Conservation (phyloP, 2,329 filamentous ascomycete genomes). For the Fusarium metavorans region DNA sequence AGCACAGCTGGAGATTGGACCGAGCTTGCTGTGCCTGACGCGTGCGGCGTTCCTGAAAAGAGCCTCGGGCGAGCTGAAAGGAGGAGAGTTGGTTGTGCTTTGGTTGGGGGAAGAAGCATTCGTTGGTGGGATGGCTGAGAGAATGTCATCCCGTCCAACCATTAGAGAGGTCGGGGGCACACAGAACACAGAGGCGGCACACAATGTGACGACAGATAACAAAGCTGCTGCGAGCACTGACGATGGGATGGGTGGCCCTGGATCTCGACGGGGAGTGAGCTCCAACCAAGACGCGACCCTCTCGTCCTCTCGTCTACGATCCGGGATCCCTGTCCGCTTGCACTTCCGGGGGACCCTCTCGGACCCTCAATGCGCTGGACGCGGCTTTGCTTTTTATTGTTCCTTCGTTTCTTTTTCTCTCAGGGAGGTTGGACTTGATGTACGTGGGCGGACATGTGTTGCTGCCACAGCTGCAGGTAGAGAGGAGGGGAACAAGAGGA, state of each 20-base stretch:
- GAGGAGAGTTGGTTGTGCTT: neutral
- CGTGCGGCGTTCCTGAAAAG: constrained; percentile 3
- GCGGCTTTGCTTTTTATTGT: constrained; percentile 12
- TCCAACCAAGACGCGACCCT: neutral
- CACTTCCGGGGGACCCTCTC: constrained; percentile 1
- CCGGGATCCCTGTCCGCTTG: constrained; percentile 11
- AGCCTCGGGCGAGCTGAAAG: constrained; percentile 22
- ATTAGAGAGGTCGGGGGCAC: constrained; percentile 1
- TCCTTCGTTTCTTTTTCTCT: constrained; percentile 17
- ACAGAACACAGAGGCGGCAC: neutral
- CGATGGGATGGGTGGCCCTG: constrained; percentile 2
- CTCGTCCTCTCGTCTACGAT: neutral
- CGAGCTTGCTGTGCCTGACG: constrained; percentile 9
- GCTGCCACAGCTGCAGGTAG: neutral
- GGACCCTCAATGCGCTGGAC: constrained; percentile 7
- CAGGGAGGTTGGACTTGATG: constrained; percentile 14
- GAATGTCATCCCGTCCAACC: constrained; percentile 4
- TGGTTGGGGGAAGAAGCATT: neutral
- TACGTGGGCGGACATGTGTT: neutral
- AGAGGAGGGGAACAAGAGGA: neutral
- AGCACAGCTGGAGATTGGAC: neutral
- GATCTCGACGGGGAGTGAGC: neutral
- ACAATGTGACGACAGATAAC: constrained; percentile 22
- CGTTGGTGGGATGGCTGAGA: neutral
- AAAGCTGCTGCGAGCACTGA: constrained; percentile 10